Conservation (phyloP, 2,329 filamentous ascomycete species). For the Aureobasidium vineae region DNA sequence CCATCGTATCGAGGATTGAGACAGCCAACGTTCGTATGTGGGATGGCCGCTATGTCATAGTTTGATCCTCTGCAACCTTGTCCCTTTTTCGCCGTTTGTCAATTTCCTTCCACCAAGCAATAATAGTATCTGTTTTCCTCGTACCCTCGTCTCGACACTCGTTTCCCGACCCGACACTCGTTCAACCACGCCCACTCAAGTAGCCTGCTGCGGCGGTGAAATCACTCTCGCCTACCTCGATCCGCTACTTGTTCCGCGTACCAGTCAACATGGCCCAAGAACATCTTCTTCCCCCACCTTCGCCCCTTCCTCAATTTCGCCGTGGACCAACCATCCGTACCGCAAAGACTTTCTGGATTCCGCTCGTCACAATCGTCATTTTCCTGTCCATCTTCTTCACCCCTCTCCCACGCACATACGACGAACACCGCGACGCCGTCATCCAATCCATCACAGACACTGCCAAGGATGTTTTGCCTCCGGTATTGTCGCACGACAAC, state of each 20-base stretch:
- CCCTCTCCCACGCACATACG: slow-evolving; percentile 28
- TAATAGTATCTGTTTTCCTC: background rate
- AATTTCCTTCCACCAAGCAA: background rate
- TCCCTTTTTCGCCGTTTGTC: slow-evolving; percentile 14
- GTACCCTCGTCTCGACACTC: background rate
- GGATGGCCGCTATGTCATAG: slow-evolving; percentile 14
- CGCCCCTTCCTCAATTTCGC: slow-evolving; percentile 8
- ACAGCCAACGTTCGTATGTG: background rate
- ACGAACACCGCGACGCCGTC: slow-evolving; percentile 27
- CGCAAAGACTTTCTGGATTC: slow-evolving; percentile 28
- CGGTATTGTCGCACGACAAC: background rate
- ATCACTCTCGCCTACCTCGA: background rate
- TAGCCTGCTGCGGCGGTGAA: slow-evolving; percentile 15
- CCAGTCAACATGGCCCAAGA: slow-evolving; percentile 4
- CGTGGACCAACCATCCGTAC: slow-evolving; percentile 17
- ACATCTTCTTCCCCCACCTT: slow-evolving; percentile 19
- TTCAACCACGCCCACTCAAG: slow-evolving; percentile 13
- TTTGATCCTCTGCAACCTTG: slow-evolving; percentile 1
- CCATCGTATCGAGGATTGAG: slow-evolving; percentile 14
- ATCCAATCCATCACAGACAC: slow-evolving; percentile 29
- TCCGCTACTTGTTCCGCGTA: background rate
- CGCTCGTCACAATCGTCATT: slow-evolving; percentile 25
- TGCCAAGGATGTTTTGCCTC: slow-evolving; percentile 12
- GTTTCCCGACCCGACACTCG: slow-evolving; percentile 16
- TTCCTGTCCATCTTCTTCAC: slow-evolving; percentile 28